Base-by-base conservation (phyloP, 108 stramenopile genomes). In the Skeletonema grethae region DNA sequence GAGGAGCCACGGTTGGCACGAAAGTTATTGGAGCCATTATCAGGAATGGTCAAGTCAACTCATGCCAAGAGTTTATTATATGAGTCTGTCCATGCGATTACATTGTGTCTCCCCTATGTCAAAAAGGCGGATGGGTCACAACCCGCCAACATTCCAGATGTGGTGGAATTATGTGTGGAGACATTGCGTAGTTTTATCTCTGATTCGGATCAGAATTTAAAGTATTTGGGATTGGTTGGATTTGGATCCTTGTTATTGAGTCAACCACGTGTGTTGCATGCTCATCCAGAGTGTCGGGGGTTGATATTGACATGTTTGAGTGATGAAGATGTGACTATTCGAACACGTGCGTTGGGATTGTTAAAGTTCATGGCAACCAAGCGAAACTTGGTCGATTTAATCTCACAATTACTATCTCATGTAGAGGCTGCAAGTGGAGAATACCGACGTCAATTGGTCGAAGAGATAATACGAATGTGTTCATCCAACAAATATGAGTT, bases 271-370 rank as follows among this genome's bases (percentile, higher is more conserved):
- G 95, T 92, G 0, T 82, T 99, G 32, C 79, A 87, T 28, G 77
- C 79, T 9, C 77, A 80, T n/a, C 74, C 86, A 6, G 97, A 94
- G 48, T 96, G 96, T 68, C 84, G 92, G 25, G 93, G 91, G 6
- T 84, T 97, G 38, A 96, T 99, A 28, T 84, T 99, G 64, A 71
- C 75, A 25, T 99, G 99, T 76, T 87, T 99, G 15, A 80, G 83
- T 41, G 99, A 99, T 73, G 98, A 98, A 8, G 99, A 99, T 82
- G 92, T 98, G 11, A 99, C 99, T 24, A 98, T 99, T 69, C 95
- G 99, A 12, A 93, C 95, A 9, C 74, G 97, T 45, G 97, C 99
- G 0, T 79, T 99, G 61, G 97, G 97, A 65, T 88, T 99, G 55
- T 78, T 99, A 11, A 87, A 86, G 9, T 96, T 97, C 20, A 95